Conservation (phyloP, 805 yeast genomes). For the Wickerhamomyces pijperi region DNA sequence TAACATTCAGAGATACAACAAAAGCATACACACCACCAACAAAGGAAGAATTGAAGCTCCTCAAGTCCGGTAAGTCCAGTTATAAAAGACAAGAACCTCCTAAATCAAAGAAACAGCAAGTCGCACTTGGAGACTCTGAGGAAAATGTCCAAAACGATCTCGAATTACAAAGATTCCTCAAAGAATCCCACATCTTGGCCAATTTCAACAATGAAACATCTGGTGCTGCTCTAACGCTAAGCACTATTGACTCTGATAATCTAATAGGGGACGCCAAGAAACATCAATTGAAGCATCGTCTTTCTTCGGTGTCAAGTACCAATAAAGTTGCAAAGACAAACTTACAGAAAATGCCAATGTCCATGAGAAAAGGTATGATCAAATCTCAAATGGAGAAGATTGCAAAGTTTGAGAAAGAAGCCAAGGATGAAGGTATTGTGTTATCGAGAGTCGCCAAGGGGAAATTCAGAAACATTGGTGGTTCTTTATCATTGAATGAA, state of each 20-base stretch:
- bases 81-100: slow-evolving; percentile 13
- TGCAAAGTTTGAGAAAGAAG: slow-evolving; percentile 56
- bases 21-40: slow-evolving; percentile 22
- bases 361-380: slow-evolving; percentile 77
- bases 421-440: slow-evolving; percentile 85
- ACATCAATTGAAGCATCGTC: slow-evolving; percentile 49
- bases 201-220: slow-evolving; percentile 20
- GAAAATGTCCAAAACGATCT: slow-evolving; percentile 58
- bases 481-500: slow-evolving; percentile 23
- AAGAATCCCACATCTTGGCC: slow-evolving; percentile 57
- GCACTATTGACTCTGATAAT: slow-evolving; percentile 39
- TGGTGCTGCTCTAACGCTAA: slow-evolving; percentile 59
- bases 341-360: slow-evolving; percentile 80
- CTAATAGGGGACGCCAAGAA: slow-evolving; percentile 55
- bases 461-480: slow-evolving; percentile 48
- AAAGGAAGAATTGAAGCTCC: slow-evolving; percentile 38
- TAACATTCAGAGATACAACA: slow-evolving; percentile 31
- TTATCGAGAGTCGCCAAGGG: slow-evolving; percentile 63
- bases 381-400: slow-evolving; percentile 41
- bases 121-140: slow-evolving; percentile 24
- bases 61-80: slow-evolving; percentile 51
- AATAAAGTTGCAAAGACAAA: slow-evolving; percentile 28
- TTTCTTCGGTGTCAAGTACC: slow-evolving; percentile 34
- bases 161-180: slow-evolving; percentile 57
- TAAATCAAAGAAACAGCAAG: slow-evolving; percentile 9